Evolutionary conservation across 1,284 basidiomycete species (phyloP).

Genomic region (Ustilago lituana): DNA sequence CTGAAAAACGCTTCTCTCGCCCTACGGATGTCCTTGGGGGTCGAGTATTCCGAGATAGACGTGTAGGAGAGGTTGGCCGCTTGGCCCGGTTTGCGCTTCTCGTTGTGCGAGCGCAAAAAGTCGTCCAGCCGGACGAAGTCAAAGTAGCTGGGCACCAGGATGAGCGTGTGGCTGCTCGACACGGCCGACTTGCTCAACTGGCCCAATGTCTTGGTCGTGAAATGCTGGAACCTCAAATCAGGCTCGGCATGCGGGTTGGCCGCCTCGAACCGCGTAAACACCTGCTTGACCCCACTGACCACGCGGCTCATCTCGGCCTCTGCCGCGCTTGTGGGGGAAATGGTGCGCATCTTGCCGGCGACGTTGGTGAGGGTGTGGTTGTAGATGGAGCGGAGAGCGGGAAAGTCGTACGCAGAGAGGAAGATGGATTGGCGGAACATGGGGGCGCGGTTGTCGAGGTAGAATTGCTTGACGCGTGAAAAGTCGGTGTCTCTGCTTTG

Average conservation of each 20-base stretch:
- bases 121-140: slow-evolving; percentile 94
- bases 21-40: slow-evolving; percentile 89
- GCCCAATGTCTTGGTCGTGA: slow-evolving; percentile 85
- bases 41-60: slow-evolving; percentile 93
- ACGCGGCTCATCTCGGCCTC: slow-evolving; percentile 41
- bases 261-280: slow-evolving; percentile 80
- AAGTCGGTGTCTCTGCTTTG: slow-evolving; percentile 94
- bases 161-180: slow-evolving; percentile 82
- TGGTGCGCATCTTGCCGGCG: slow-evolving; percentile 76
- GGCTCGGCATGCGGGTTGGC: slow-evolving; percentile 79
- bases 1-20: slow-evolving; percentile 92
- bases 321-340: slow-evolving; percentile 3
- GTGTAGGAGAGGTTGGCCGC: slow-evolving; percentile 71
- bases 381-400: slow-evolving; percentile 84
- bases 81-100: slow-evolving; percentile 62
- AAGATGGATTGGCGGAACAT: slow-evolving; percentile 87
- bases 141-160: slow-evolving; percentile 94
- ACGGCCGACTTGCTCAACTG: slow-evolving; percentile 87
- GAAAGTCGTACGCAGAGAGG: slow-evolving; percentile 87
- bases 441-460: slow-evolving; percentile 83
- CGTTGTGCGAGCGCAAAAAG: slow-evolving; percentile 74
- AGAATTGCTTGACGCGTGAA: slow-evolving; percentile 96
- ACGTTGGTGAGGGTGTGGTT: slow-evolving; percentile 81
- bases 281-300: slow-evolving; percentile 69
- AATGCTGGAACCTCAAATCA: slow-evolving; percentile 85